Conservation (phyloP, 208 protist genomes). For the Crithidia brevicula region DNA sequence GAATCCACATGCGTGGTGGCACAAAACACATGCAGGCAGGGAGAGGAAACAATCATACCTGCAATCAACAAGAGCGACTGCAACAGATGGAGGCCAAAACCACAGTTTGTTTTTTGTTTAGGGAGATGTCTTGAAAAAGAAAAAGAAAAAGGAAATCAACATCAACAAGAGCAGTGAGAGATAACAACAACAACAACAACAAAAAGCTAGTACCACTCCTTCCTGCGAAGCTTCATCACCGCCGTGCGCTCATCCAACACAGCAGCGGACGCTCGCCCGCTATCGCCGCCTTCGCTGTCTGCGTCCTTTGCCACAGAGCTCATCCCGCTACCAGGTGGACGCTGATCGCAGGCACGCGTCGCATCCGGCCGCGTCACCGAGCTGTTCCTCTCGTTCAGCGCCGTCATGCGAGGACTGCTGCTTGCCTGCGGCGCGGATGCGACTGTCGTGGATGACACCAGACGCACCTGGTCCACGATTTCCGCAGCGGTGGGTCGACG, state of each 20-base stretch:
- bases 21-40: no score
- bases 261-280: constrained; percentile 8
- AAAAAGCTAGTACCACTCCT: background rate
- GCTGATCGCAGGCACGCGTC: background rate
- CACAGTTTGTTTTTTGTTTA: no score
- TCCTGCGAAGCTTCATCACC: constrained; percentile 21
- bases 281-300: background rate
- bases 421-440: background rate
- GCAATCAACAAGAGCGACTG: no score
- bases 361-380: background rate
- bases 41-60: no score
- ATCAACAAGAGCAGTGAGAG: background rate
- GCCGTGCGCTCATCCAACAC: constrained; percentile 26
- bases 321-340: background rate
- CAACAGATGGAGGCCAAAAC: no score
- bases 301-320: background rate
- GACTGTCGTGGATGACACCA: constrained; percentile 8
- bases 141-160: no score
- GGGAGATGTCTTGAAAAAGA: no score
- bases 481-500: constrained; percentile 27
- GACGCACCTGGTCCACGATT: constrained; percentile 24
- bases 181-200: background rate
- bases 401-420: constrained; percentile 1
- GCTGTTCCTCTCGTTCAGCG: background rate
- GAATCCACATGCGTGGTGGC: no score